Conservation (phyloP, 805 yeast species). For the Wickerhamomyces chaumierensis region DNA sequence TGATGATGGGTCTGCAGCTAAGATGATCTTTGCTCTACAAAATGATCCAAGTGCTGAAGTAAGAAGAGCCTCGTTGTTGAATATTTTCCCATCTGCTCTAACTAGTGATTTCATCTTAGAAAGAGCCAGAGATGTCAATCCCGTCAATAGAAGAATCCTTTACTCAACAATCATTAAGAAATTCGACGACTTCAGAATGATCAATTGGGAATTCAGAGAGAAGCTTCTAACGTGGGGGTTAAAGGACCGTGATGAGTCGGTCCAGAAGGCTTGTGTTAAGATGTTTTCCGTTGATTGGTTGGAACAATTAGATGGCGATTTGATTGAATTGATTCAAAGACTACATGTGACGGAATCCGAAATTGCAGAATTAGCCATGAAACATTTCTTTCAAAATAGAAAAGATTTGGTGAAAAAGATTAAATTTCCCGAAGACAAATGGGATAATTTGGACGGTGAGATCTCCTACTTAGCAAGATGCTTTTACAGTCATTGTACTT, state of each 20-base stretch:
- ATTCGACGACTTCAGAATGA: constrained; percentile 48
- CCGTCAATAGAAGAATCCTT: constrained; percentile 60
- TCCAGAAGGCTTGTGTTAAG: constrained; percentile 57
- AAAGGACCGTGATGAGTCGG: constrained; percentile 71
- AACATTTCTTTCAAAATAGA: constrained; percentile 46
- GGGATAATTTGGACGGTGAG: constrained; percentile 66
- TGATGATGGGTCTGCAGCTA: constrained; percentile 34
- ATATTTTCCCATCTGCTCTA: constrained; percentile 41
- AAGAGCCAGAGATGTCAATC: constrained; percentile 72
- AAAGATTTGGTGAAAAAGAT: constrained; percentile 53
- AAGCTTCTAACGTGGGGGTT: constrained; percentile 74
- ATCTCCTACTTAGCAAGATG: constrained; percentile 61
- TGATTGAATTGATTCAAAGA: constrained; percentile 59
- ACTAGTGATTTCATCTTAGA: constrained; percentile 56
- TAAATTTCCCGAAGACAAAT: constrained; percentile 50
- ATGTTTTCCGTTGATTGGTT: constrained; percentile 71
- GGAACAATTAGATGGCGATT: constrained; percentile 51
- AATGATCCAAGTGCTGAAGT: constrained; percentile 85
- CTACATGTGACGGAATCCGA: constrained; percentile 59
- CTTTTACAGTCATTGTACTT: constrained; percentile 53
- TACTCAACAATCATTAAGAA: constrained; percentile 59
- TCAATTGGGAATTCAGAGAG: constrained; percentile 49
- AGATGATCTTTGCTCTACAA: constrained; percentile 41
- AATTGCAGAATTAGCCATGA: constrained; percentile 58
- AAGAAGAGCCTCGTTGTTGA: constrained; percentile 70